Conservation (phyloP, 2,329 filamentous ascomycete species). For the Aspergillus amoenus region DNA sequence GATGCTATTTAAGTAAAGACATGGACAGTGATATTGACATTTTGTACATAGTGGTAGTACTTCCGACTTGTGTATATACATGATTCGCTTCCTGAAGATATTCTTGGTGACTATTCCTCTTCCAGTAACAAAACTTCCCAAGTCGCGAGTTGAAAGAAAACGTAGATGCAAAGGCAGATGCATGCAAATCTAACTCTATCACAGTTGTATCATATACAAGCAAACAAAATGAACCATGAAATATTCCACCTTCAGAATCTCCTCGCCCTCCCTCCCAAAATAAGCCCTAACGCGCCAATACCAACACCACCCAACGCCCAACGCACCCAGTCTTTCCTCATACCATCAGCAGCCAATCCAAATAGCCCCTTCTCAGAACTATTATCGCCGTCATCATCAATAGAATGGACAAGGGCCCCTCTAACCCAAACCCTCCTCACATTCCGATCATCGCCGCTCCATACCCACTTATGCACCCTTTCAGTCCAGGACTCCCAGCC, state of each 20-base stretch:
- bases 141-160: no score
- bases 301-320: neutral
- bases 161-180: neutral
- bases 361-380: neutral
- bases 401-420: constrained; percentile 71
- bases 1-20: no score
- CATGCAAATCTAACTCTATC: neutral
- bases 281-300: constrained; percentile 2
- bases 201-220: no score
- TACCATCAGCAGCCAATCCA: neutral
- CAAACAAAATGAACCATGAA: no score
- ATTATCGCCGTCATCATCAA: neutral
- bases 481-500: constrained; percentile 90
- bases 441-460: constrained; percentile 89
- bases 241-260: neutral
- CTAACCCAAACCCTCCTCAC: constrained; percentile 85
- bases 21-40: neutral
- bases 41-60: neutral
- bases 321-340: neutral
- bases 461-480: constrained; percentile 89
- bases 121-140: no score
- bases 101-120: no score
- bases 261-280: neutral
- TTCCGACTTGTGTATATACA: neutral
- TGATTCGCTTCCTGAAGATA: neutral